A percentile compares a stretch with the other conserved stretches of the same genome.
phyloP scores from a whole-genome alignment of 805 yeast species.

The Kuraishia piskuri region DNA sequence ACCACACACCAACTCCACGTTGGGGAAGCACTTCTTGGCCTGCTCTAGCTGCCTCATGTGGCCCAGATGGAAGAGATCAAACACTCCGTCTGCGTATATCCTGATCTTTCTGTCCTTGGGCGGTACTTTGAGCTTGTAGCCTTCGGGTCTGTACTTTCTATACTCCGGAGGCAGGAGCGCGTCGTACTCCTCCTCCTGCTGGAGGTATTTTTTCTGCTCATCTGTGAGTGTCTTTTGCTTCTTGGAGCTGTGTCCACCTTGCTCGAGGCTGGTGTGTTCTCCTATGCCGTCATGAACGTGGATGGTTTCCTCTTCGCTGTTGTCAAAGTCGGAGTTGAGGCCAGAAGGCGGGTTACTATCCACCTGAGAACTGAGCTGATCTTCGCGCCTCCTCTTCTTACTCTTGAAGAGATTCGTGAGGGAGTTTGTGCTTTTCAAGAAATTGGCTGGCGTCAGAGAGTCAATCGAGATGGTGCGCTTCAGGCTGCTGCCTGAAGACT shows the following conservation, averaged over 20 bases:
- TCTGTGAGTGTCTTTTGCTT: conserved; percentile 1
- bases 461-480: conserved; percentile 2
- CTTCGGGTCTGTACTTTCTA: conserved; percentile 72
- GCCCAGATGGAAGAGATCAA: conserved; percentile 92
- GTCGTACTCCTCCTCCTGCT: conserved; percentile 35
- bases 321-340: not conserved
- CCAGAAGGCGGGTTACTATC: not conserved
- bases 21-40: conserved; percentile 85
- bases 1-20: conserved; percentile 82
- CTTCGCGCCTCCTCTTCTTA: conserved; percentile 2
- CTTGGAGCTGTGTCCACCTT: not conserved
- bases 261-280: not conserved
- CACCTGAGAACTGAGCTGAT: not conserved
- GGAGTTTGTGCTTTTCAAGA: conserved; percentile 1
- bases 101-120: conserved; percentile 81
- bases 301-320: not conserved
- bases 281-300: not conserved
- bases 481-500: not conserved
- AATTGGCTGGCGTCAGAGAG: not conserved
- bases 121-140: conserved; percentile 73
- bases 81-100: conserved; percentile 97
- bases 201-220: not conserved
- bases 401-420: not conserved
- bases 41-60: conserved; percentile 98
- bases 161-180: conserved; percentile 58